Conservation (phyloP, 495 filamentous ascomycete genomes). For the Podospora sp. region DNA sequence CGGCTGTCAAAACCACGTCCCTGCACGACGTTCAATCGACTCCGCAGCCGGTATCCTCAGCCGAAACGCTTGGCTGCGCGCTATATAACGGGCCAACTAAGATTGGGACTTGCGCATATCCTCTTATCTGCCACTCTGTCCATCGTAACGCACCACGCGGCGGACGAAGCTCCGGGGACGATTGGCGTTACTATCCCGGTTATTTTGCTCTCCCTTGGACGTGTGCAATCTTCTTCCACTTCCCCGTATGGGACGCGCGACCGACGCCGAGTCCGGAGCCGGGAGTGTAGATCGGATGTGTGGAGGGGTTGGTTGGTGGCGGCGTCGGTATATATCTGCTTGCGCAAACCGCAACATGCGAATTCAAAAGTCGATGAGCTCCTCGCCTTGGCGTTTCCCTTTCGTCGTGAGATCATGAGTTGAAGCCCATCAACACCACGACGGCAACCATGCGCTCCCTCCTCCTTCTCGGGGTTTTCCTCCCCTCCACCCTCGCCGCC, state of each 20-base stretch:
- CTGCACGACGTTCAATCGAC: not conserved
- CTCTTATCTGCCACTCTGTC: not conserved
- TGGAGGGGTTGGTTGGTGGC: not conserved
- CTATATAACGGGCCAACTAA: not conserved
- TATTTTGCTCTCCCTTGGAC: not conserved
- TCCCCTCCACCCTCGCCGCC: not conserved
- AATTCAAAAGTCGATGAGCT: not conserved
- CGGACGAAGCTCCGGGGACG: not conserved
- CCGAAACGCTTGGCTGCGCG: not conserved
- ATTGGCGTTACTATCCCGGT: not conserved
- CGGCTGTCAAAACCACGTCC: not conserved
- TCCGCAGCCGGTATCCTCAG: not conserved
- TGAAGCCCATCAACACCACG: too few species aligned
- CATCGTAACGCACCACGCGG: not conserved
- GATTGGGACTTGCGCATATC: not conserved
- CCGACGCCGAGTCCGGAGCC: not conserved
- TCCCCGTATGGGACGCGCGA: not conserved
- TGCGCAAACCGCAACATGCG: not conserved
- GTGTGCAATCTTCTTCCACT: not conserved
- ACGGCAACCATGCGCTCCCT: too few species aligned
- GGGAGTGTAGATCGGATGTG: not conserved
- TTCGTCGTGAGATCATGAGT: too few species aligned
- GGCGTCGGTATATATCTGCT: not conserved
- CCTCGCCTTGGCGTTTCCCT: not conserved
- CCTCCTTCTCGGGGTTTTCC: too few species aligned